Evolutionary conservation across 208 protist genomes (phyloP).

Genomic region (Trichomonas vaginalis): DNA sequence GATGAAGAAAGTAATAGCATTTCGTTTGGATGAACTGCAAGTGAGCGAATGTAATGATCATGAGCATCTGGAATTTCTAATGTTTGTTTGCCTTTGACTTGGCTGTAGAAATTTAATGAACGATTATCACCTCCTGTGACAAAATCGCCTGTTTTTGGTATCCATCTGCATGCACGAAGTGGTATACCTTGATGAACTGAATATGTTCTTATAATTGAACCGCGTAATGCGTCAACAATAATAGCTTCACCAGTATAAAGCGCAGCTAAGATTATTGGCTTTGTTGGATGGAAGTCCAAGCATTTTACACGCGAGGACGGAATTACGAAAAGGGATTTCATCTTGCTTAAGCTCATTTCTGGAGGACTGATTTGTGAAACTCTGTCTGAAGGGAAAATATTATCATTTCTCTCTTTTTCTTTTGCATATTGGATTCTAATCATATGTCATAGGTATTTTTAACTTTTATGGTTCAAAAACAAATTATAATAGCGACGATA

Average conservation of each 20-base stretch:
- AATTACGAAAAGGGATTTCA: slow-evolving; percentile 56
- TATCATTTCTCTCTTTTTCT: no score
- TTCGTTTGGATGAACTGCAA: slow-evolving; percentile 85
- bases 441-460: no score
- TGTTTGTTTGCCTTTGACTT: slow-evolving; percentile 90
- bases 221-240: slow-evolving; percentile 86
- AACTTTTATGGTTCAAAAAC: no score
- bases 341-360: neutral
- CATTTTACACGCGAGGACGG: slow-evolving; percentile 85
- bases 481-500: no score
- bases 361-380: no score
- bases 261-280: slow-evolving; percentile 73
- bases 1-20: slow-evolving; percentile 73
- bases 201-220: slow-evolving; percentile 78
- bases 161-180: neutral
- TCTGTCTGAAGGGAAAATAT: no score
- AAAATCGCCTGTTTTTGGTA: neutral
- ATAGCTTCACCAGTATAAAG: slow-evolving; percentile 54
- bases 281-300: slow-evolving; percentile 90
- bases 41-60: slow-evolving; percentile 48
- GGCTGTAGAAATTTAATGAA: slow-evolving; percentile 86
- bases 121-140: slow-evolving; percentile 36
- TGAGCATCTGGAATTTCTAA: slow-evolving; percentile 81
- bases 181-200: slow-evolving; percentile 51
- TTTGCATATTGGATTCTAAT: no score